phyloP scores from a whole-genome alignment of 495 filamentous ascomycete species.

The Tuber calosporum region DNA sequence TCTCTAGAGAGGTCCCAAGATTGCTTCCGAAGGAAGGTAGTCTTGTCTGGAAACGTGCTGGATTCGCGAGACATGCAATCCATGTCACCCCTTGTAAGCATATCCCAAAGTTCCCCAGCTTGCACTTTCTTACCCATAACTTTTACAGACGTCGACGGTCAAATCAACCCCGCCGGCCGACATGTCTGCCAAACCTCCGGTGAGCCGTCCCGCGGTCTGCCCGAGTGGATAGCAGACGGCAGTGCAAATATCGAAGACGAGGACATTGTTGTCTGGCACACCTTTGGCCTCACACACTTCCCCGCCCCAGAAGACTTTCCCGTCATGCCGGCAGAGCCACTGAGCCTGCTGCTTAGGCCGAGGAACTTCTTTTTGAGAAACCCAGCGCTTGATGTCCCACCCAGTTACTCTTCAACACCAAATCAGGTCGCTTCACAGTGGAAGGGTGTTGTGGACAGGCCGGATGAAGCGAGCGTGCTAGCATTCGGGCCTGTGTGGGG shows the following conservation, averaged over 20 bases:
- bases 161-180: constrained; percentile 84
- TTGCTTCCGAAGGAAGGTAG: constrained; percentile 78
- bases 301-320: constrained; percentile 90
- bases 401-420: constrained; percentile 67
- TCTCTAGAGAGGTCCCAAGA: constrained; percentile 71
- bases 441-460: constrained; percentile 46
- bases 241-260: constrained; percentile 68
- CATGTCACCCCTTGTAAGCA: constrained; percentile 85
- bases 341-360: constrained; percentile 75
- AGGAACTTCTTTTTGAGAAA: constrained; percentile 83
- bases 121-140: constrained; percentile 7
- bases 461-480: constrained; percentile 30
- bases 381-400: constrained; percentile 79
- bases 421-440: constrained; percentile 55
- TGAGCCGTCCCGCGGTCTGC: constrained; percentile 68
- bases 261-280: constrained; percentile 93
- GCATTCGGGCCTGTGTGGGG: constrained; percentile 23
- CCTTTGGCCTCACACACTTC: constrained; percentile 89
- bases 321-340: constrained; percentile 87
- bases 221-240: constrained; percentile 77
- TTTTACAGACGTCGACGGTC: constrained; percentile 63
- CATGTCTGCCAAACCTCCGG: constrained; percentile 92
- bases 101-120: neutral
- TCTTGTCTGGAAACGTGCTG: constrained; percentile 88
- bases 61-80: constrained; percentile 83